Evolutionary conservation across 148 eudicot species (phyloP).

Genomic region (Silene latifolia): DNA sequence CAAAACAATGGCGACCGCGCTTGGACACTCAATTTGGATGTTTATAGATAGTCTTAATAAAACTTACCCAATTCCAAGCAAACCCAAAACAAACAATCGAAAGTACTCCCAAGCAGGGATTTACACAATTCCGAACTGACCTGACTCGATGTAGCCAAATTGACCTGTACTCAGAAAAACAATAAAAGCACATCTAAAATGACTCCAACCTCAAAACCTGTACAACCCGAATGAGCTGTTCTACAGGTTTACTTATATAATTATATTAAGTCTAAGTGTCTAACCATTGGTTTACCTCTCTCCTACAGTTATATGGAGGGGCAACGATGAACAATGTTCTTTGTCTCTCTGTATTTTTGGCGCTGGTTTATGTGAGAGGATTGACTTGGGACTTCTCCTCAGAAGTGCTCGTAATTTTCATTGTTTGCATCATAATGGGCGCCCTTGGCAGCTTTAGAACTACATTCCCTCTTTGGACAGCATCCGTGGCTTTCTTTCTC

Average conservation of each 20-base stretch:
- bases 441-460: constrained; percentile 69
- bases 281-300: background rate
- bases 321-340: constrained; percentile 86
- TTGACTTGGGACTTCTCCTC: constrained; percentile 92
- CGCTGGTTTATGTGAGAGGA: constrained; percentile 69
- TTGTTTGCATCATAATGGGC: constrained; percentile 80
- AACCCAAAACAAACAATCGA: too few relatives aligned
- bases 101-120: too few relatives aligned
- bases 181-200: background rate
- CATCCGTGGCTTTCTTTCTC: constrained; percentile 61
- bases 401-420: constrained; percentile 76
- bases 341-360: constrained; percentile 84
- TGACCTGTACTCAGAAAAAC: background rate
- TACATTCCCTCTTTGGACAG: constrained; percentile 80
- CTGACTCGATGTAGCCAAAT: too few relatives aligned
- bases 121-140: too few relatives aligned
- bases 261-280: too few relatives aligned
- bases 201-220: background rate
- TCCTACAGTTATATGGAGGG: constrained; percentile 73
- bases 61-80: too few relatives aligned
- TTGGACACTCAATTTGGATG: too few relatives aligned
- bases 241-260: background rate
- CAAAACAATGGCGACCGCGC: too few relatives aligned
- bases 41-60: too few relatives aligned
- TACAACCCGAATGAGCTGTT: background rate